These are phyloP conservation scores for Penicillium sp. DNA, from an alignment of 2,329 filamentous ascomycete species.

Conservation along the genomic window DNA sequence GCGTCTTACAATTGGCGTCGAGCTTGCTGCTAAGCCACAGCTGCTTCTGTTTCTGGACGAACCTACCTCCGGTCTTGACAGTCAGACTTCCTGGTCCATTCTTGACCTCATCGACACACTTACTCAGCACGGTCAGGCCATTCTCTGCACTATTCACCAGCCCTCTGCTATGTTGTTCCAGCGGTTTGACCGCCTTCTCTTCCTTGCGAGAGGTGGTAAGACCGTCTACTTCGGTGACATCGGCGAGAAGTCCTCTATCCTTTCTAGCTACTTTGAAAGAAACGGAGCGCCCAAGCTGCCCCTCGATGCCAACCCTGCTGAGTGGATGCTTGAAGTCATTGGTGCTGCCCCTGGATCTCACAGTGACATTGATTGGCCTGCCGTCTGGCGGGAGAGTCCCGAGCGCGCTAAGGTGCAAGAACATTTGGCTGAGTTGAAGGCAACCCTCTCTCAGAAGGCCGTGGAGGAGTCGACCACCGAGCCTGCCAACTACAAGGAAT, in stretches of 20 bases:
- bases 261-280: conserved; percentile 61
- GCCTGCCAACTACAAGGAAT: conserved; percentile 64
- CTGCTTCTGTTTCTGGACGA: conserved; percentile 90
- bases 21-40: conserved; percentile 85
- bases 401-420: conserved; percentile 56
- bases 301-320: conserved; percentile 65
- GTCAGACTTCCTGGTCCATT: conserved; percentile 90
- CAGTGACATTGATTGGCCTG: conserved; percentile 62
- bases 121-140: conserved; percentile 81
- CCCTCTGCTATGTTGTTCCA: conserved; percentile 95
- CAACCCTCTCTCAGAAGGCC: conserved; percentile 40
- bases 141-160: conserved; percentile 96
- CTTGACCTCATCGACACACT: conserved; percentile 82
- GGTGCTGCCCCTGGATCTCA: conserved; percentile 60
- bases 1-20: conserved; percentile 90
- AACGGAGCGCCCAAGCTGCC: conserved; percentile 60
- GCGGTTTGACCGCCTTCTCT: conserved; percentile 65
- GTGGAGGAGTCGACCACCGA: conserved; percentile 38
- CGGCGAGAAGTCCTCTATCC: conserved; percentile 53
- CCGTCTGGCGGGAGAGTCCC: conserved; percentile 56
- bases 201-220: conserved; percentile 61
- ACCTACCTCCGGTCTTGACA: conserved; percentile 89
- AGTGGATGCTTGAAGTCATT: conserved; percentile 64
- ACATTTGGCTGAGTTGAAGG: conserved; percentile 51
- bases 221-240: conserved; percentile 68